These are phyloP conservation scores for Neurospora sp. DNA, from an alignment of 495 filamentous ascomycete genomes.

Conservation along the genomic window DNA sequence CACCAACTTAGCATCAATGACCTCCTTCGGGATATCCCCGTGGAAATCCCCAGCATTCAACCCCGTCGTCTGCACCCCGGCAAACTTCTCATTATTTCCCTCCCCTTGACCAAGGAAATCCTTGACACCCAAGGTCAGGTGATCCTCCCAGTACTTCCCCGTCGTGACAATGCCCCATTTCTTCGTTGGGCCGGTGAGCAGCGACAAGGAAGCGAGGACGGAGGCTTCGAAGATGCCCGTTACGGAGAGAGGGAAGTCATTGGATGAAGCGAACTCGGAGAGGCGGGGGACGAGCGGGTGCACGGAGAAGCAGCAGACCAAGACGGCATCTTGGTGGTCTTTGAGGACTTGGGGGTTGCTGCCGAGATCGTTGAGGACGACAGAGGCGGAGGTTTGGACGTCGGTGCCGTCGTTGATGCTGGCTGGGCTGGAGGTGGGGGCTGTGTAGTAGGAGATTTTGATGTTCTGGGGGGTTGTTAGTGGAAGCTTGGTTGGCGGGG, in stretches of 20 bases:
- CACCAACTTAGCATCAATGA: slow-evolving; percentile 55
- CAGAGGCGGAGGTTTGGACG: slow-evolving; percentile 36
- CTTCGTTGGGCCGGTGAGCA: slow-evolving; percentile 25
- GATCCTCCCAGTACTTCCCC: slow-evolving; percentile 68
- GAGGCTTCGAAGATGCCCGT: slow-evolving; percentile 86
- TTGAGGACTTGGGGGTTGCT: slow-evolving; percentile 17
- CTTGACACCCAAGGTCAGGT: slow-evolving; percentile 55
- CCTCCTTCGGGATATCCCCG: slow-evolving; percentile 47
- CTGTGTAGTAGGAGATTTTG: slow-evolving; percentile 42
- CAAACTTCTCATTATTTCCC: slow-evolving; percentile 40
- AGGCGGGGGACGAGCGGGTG: slow-evolving; percentile 70
- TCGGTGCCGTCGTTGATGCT: slow-evolving; percentile 55
- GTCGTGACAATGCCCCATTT: slow-evolving; percentile 88
- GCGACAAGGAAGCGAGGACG: slow-evolving; percentile 47
- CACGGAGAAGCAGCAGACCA: slow-evolving; percentile 82
- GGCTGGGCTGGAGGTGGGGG: slow-evolving; percentile 35
- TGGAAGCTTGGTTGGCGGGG: no score
- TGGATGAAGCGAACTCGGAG: slow-evolving; percentile 18
- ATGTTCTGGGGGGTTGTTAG: slow-evolving; percentile 20
- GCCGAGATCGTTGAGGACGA: slow-evolving; percentile 46
- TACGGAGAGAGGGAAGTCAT: slow-evolving; percentile 31
- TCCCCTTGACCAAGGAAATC: slow-evolving; percentile 36
- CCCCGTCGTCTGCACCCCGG: slow-evolving; percentile 76
- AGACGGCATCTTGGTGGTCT: slow-evolving; percentile 57
- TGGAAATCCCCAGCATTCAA: slow-evolving; percentile 77